Evolutionary conservation across 495 filamentous ascomycete species (phyloP), one percentile per base, ranked within the genome.

Genomic region (Penicillium steckii): DNA sequence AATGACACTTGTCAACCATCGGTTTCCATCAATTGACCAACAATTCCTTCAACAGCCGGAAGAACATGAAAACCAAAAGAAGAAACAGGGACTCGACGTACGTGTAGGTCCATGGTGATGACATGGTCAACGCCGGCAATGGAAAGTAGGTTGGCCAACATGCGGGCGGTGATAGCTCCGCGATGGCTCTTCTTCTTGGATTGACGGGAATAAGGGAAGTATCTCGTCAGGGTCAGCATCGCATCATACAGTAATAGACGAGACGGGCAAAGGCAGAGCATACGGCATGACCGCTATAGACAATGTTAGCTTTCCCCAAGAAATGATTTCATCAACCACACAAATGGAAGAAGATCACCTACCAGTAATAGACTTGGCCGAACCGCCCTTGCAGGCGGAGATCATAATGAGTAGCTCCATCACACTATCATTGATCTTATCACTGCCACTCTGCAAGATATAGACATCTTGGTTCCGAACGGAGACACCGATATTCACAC

Each of bases 321-420:
- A 29, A 5, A 29, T 29, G 27, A 5, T n/a, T n/a, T n/a, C n/a
- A n/a, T n/a, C n/a, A n/a, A n/a, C n/a, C n/a, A n/a, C n/a, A n/a
- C n/a, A n/a, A n/a, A 35, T 21, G 26, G n/a, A 41, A n/a, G 32
- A 33, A 13, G 23, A 44, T 9, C 44, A 69, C 84, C 58, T 78
- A 95, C 93, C 93, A 63, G 94, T 98, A 71, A 98, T 91, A 58
- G 93, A 95, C 76, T 92, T 95, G 45, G 95, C 89, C 33, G 95
- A 97, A 50, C 92, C 93, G 65, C 94, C 91, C 68, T 96, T 98
- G 80, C 94, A 97, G 45, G 94, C 94, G 52, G 90, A 93, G 61
- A 97, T 96, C 87, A 98, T 92, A 70, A 98, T 97, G 62, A 97
- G 83, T 51, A 98, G 80, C 78, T 98, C 94, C 89, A 98, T 96